These are phyloP conservation scores for Suillus americanus DNA, from an alignment of 768 basidiomycete genomes.

Conservation along the genomic window DNA sequence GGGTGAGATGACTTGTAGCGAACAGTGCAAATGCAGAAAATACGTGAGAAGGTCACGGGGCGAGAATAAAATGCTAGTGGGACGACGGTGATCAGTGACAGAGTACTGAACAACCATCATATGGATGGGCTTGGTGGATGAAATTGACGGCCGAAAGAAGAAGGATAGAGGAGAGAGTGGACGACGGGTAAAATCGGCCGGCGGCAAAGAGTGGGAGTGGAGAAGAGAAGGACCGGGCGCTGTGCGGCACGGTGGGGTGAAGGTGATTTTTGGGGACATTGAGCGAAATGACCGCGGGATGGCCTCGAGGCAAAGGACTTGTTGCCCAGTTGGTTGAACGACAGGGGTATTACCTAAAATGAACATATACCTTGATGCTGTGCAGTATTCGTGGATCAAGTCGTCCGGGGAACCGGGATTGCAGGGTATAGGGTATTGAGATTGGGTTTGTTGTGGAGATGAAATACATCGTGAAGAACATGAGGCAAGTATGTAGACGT, in stretches of 20 bases:
- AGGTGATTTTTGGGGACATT: not conserved
- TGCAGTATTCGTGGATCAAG: conserved; percentile 1
- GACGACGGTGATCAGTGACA: not conserved
- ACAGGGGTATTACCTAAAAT: not conserved
- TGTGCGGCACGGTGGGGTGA: conserved; percentile 4
- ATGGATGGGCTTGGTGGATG: not conserved
- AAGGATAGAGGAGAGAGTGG: not conserved
- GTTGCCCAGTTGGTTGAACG: not conserved
- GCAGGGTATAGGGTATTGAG: not conserved
- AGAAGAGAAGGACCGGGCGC: conserved; percentile 1
- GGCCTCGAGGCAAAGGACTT: not conserved
- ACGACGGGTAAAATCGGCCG: not conserved
- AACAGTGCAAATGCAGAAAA: not conserved
- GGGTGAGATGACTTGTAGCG: not conserved
- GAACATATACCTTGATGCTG: not conserved
- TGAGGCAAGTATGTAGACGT: not conserved
- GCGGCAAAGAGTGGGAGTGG: not conserved
- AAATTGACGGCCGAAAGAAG: not conserved
- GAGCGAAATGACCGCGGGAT: conserved; percentile 1
- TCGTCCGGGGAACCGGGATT: not conserved
- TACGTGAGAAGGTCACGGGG: not conserved
- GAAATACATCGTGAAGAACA: conserved; percentile 1
- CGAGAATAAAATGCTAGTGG: not conserved
- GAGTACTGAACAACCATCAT: not conserved
- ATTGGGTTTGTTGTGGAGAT: conserved; percentile 5